These are phyloP conservation scores for Fraxinus floribunda DNA, from an alignment of 305 asterid species.

Conservation along the genomic window DNA sequence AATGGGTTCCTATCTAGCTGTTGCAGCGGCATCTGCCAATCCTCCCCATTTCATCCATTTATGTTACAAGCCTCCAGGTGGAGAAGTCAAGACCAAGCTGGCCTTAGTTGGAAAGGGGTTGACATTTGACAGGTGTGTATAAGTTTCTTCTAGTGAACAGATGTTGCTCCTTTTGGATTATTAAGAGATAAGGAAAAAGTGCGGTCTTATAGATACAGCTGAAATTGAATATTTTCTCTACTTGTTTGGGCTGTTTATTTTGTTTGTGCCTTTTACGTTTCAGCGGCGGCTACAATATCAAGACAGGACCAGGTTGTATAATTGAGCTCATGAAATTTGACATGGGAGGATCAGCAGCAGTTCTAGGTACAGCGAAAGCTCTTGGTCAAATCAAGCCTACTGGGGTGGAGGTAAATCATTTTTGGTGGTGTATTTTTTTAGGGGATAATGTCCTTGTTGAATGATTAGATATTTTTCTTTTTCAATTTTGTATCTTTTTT, in stretches of 20 bases:
- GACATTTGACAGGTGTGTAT: conserved; percentile 88
- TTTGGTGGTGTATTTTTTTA: not conserved
- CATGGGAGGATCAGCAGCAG: conserved; percentile 99
- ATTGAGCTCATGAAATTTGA: conserved; percentile 97
- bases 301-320: conserved; percentile 83
- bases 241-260: not conserved
- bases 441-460: not conserved
- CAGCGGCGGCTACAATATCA: conserved; percentile 69
- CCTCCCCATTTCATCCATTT: conserved; percentile 93
- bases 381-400: conserved; percentile 89
- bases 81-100: conserved; percentile 75
- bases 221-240: not conserved
- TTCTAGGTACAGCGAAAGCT: conserved; percentile 95
- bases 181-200: not conserved
- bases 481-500: not conserved
- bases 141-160: not conserved
- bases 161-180: not conserved
- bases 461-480: not conserved
- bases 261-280: conserved; percentile 13
- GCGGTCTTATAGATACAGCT: not conserved
- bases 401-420: conserved; percentile 73
- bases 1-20: conserved; percentile 98
- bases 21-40: conserved; percentile 89
- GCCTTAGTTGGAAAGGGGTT: conserved; percentile 97
- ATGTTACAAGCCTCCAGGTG: conserved; percentile 81